phyloP scores from a whole-genome alignment of 176 grass and related monocot genomes.

The Themeda triandra region DNA sequence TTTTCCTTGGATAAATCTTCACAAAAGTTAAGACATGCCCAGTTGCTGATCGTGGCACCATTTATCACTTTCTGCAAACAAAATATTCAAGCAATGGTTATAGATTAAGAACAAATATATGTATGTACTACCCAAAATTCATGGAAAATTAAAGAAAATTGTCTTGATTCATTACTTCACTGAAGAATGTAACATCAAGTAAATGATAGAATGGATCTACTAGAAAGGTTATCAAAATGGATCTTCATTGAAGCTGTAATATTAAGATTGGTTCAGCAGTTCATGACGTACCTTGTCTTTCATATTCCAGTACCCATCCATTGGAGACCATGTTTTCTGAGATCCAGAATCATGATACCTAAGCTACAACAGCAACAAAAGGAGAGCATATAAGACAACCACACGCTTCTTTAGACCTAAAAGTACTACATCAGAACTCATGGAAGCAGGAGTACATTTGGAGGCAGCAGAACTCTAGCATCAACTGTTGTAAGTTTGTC shows the following conservation, averaged over 20 bases:
- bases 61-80: too few species aligned
- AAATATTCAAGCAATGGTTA: background rate
- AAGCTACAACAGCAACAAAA: slow-evolving; percentile 38
- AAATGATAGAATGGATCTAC: background rate
- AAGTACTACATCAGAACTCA: background rate
- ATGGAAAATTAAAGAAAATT: background rate
- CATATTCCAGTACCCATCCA: slow-evolving; percentile 52
- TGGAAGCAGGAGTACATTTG: slow-evolving; percentile 34
- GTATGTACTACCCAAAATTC: background rate
- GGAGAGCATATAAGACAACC: background rate
- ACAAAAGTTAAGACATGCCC: too few species aligned
- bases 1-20: too few species aligned
- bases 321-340: slow-evolving; percentile 22
- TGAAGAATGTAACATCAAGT: background rate
- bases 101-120: background rate
- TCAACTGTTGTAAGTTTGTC: slow-evolving; percentile 21
- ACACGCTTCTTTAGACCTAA: background rate
- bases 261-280: background rate
- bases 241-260: background rate
- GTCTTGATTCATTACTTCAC: background rate
- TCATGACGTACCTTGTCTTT: slow-evolving; percentile 17
- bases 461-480: slow-evolving; percentile 56
- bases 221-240: background rate
- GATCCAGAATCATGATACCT: slow-evolving; percentile 44
- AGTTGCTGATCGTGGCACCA: too few species aligned